Base-by-base conservation (phyloP, 75 land plant species). In the Cupressus sempervirens region DNA sequence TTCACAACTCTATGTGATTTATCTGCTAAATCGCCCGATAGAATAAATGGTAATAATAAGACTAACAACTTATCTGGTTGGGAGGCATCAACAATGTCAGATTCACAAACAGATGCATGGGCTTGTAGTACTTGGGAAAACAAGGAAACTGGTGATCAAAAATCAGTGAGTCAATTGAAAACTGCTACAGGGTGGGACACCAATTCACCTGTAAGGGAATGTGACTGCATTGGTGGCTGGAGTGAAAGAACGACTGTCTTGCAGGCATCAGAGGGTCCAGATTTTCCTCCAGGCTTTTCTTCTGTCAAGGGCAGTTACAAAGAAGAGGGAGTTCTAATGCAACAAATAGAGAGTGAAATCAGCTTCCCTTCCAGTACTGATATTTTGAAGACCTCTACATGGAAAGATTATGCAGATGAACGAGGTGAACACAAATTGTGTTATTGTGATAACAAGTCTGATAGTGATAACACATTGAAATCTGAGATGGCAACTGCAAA, bases 211-310 rank as follows among this genome's bases (percentile, higher is more conserved):
- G 40, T 1, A 38, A 38, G 40, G 40, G 40, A 38, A 38, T 38
- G 40, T 38, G 40, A 38, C 40, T 38, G 40, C 40, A 1, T 38
- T 1, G 40, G 40, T 38, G 40, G 16, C 26, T 76, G 45, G 30
- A n/a, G 72, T 20, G n/a, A 67, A 67, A 76, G 2, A 38, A 46
- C 18, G 40, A 76, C 2, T 76, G 41, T 26, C 40, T 40, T 40
- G 46, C 20, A 76, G 41, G 72, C n/a, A 67, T 20, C 8, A 67
- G 8, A 76, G n/a, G n/a, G 40, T 40, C n/a, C 80, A 40, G 40
- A 38, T 76, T 40, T 38, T 76, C 80, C 80, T 76, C 45, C 80
- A 38, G 80, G 80, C 6, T 76, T 76, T 76, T 8, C 46, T 76
- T 38, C 35, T 18, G 45, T 38, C 20, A 35, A 76, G 41, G 45